Percentiles rank a stretch among this genome's conserved stretches.
Conservation (phyloP, 441 rosid species). For the Raphanus hybrid region DNA sequence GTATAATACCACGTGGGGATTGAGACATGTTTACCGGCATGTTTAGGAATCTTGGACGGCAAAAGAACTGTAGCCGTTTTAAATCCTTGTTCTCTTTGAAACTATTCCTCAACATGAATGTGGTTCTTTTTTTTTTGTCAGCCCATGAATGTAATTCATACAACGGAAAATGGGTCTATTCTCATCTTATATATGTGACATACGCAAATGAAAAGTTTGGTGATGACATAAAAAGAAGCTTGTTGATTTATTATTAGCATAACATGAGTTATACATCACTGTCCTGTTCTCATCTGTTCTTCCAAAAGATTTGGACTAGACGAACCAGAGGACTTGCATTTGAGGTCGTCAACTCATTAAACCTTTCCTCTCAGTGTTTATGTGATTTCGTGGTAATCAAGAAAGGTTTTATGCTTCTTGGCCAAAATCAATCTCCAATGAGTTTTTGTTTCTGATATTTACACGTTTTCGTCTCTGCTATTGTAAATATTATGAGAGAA, state of each 20-base stretch:
- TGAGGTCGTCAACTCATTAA: neutral
- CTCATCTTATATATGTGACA: slow-evolving; percentile 19
- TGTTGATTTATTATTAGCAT: slow-evolving; percentile 33
- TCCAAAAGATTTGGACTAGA: slow-evolving; percentile 19
- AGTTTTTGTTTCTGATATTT: slow-evolving; percentile 37
- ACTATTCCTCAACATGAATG: slow-evolving; percentile 45
- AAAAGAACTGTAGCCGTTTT: slow-evolving; percentile 48
- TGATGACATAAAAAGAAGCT: slow-evolving; percentile 11
- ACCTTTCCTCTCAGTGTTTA: neutral
- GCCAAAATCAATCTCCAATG: neutral
- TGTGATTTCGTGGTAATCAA: neutral
- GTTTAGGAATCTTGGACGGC: slow-evolving; percentile 45
- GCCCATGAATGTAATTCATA: slow-evolving; percentile 33
- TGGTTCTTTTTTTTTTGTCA: neutral
- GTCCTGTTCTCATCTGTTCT: slow-evolving; percentile 18
- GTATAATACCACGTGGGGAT: slow-evolving; percentile 38
- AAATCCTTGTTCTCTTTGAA: slow-evolving; percentile 40
- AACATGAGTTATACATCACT: slow-evolving; percentile 2
- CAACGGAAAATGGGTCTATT: slow-evolving; percentile 27
- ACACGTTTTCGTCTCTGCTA: slow-evolving; percentile 41
- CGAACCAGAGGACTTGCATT: neutral
- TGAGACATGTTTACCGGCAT: slow-evolving; percentile 37
- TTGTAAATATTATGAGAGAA: slow-evolving; percentile 49
- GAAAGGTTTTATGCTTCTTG: neutral
- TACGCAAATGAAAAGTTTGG: slow-evolving; percentile 33